phyloP scores from a whole-genome alignment of 768 basidiomycete species.

The Boletus fagicola region DNA sequence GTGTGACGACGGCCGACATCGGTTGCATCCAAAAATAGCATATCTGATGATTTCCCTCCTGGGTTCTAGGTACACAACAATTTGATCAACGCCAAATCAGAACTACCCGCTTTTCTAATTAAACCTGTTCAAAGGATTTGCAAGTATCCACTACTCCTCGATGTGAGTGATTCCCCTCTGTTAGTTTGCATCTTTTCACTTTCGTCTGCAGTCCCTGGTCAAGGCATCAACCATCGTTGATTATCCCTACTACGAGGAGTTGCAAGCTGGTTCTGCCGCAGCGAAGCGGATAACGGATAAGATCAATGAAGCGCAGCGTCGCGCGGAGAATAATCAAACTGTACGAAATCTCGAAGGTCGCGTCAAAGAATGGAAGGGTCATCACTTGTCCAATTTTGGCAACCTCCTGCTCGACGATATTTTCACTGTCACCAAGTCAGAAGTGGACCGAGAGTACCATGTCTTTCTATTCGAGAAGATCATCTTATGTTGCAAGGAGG shows the following conservation, averaged over 20 bases:
- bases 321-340: conserved; percentile 87
- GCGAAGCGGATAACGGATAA: conserved; percentile 92
- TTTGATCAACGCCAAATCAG: conserved; percentile 86
- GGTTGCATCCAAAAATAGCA: conserved; percentile 19
- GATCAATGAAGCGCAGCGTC: conserved; percentile 93
- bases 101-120: conserved; percentile 94
- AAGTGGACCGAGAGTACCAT: conserved; percentile 96
- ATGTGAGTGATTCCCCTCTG: conserved; percentile 50
- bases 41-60: conserved; percentile 12
- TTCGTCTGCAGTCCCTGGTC: conserved; percentile 56
- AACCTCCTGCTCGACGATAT: conserved; percentile 92
- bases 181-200: conserved; percentile 11
- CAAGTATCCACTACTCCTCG: conserved; percentile 95
- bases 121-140: conserved; percentile 98
- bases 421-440: conserved; percentile 93
- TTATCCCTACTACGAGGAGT: conserved; percentile 74
- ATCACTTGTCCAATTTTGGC: conserved; percentile 92
- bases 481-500: conserved; percentile 98
- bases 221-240: conserved; percentile 63
- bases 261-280: conserved; percentile 79
- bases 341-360: conserved; percentile 81
- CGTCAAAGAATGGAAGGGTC: conserved; percentile 99
- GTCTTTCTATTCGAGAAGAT: conserved; percentile 99
- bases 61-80: conserved; percentile 64
- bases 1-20: conserved; percentile 23